Evolutionary conservation across 257 asterid genomes (phyloP), one percentile per base, ranked within the genome.

Genomic region (Solanum megistacrolobum): DNA sequence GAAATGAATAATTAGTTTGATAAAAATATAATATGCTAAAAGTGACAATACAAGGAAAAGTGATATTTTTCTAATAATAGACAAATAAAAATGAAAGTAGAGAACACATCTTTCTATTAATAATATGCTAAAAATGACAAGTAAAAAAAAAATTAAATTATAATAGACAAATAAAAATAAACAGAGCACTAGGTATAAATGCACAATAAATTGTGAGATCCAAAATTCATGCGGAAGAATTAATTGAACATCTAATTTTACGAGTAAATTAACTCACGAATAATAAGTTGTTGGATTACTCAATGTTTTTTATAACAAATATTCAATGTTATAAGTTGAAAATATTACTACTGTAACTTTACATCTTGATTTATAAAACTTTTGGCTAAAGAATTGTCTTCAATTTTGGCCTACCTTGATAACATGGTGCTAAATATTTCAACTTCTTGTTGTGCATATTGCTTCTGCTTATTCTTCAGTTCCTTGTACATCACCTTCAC

Each of bases 371-470:
- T 62, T 62, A 73, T 35, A 55, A 7, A 55, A 7, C 25, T 55
- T 58, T 7, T 58, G 66, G 66, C 27, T 58, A 58, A 62, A 62
- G 14, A 62, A 62, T 62, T 38, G 6, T 76, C 20, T n/a, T 39
- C 20, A n/a, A 48, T n/a, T 39, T 39, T 78, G 87, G 88, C 78
- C 60, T 85, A 90, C 88, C 89, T 91, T 48, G 95, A 91, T 75
- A 94, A 52, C 91, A 93, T 93, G 84, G 88, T 88, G 90, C 92
- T 91, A 88, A 71, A 94, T 71, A 94, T 62, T 86, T 88, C 86
- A 78, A 92, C 90, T 89, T 94, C 96, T 71, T 91, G 92, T 71
- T 91, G 88, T 20, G 86, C 73, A 88, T 89, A 90, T 88, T 92
- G 88, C 65, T 89, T 92, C 73, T 88, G 91, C 91, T 81, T 91